These are phyloP conservation scores for Sclerotinia sclerotiorum DNA, from an alignment of 2,329 filamentous ascomycete genomes.

Conservation along the genomic window DNA sequence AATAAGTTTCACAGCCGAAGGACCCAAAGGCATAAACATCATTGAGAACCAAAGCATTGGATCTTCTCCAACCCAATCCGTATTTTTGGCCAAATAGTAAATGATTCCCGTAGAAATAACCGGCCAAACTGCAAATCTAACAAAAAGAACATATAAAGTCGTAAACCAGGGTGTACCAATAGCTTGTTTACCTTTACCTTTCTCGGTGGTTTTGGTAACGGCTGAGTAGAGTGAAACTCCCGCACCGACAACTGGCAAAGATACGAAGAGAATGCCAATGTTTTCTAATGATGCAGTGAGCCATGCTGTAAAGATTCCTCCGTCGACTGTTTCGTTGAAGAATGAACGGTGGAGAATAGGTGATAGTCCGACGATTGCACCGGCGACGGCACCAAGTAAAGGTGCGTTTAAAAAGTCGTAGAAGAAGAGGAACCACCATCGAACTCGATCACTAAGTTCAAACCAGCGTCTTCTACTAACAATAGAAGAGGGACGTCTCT, in stretches of 20 bases:
- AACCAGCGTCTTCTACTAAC: conserved; percentile 37
- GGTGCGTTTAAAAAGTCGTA: conserved; percentile 60
- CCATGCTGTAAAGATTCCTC: conserved; percentile 67
- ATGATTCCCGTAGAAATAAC: conserved; percentile 54
- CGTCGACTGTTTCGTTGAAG: conserved; percentile 56
- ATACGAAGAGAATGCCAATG: conserved; percentile 62
- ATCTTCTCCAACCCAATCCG: conserved; percentile 52
- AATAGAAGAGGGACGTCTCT: conserved; percentile 37
- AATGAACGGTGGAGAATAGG: conserved; percentile 61
- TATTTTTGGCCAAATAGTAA: conserved; percentile 54
- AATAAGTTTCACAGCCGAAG: conserved; percentile 50
- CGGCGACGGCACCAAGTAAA: conserved; percentile 58
- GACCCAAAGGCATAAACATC: conserved; percentile 51
- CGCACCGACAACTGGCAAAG: conserved; percentile 64
- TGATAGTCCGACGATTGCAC: conserved; percentile 58
- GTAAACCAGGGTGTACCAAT: conserved; percentile 50
- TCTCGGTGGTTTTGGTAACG: conserved; percentile 48
- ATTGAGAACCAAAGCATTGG: conserved; percentile 64
- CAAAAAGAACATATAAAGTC: conserved; percentile 50
- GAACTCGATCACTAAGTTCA: conserved; percentile 34
- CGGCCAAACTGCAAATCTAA: conserved; percentile 64
- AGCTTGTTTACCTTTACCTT: conserved; percentile 32
- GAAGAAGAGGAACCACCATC: conserved; percentile 43
- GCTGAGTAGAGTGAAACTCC: conserved; percentile 63
- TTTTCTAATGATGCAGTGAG: conserved; percentile 61